Percentiles rank a stretch among this genome's conserved stretches.
Evolutionary conservation across 495 filamentous ascomycete species (phyloP).

Genomic region (Neurospora sp.): DNA sequence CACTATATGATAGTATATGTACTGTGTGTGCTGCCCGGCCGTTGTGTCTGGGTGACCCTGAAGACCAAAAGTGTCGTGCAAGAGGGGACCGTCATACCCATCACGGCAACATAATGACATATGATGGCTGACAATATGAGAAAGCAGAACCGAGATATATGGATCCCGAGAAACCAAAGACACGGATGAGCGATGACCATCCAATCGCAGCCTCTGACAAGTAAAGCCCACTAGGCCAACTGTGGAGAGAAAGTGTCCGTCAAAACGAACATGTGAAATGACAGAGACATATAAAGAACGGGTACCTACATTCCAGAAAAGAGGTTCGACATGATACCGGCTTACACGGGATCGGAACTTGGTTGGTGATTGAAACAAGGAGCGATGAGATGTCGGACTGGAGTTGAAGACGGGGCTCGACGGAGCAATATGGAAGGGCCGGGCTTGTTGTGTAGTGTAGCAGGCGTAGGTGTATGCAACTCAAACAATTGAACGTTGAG

Average conservation of each 20-base stretch:
- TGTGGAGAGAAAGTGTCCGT: background rate
- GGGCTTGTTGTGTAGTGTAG: background rate
- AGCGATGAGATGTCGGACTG: background rate
- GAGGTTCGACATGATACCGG: conserved; percentile 58
- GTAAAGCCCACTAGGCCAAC: background rate
- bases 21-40: background rate
- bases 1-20: background rate
- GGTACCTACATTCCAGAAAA: conserved; percentile 70
- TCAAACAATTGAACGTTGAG: background rate
- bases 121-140: conserved; percentile 4
- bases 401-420: background rate
- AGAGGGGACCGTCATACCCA: background rate
- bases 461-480: background rate
- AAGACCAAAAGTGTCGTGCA: background rate
- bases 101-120: background rate
- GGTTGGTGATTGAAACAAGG: background rate
- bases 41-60: background rate
- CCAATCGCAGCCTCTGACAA: background rate
- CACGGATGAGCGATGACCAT: background rate
- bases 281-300: conserved; percentile 1
- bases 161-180: too few species aligned
- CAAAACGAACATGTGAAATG: conserved; percentile 1
- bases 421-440: background rate
- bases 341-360: background rate
- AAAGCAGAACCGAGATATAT: background rate